A percentile compares a stretch with the other conserved stretches of the same genome.
Conservation (phyloP, 495 filamentous ascomycete genomes). For the Penicillium pulvis region DNA sequence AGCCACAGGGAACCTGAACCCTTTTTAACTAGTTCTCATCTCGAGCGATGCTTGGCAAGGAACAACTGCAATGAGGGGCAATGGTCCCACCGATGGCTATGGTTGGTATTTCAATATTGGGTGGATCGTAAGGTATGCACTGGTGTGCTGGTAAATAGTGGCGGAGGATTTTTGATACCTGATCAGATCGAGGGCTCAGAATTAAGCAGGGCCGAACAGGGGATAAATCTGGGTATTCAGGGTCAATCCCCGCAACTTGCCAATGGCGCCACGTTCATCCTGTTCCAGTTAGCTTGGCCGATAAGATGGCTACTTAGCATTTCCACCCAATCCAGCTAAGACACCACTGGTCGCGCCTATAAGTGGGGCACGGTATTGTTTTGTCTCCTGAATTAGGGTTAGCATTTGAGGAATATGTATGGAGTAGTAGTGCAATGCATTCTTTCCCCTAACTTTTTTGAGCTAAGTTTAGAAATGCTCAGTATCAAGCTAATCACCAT, state of each 20-base stretch:
- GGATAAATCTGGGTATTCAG: neutral
- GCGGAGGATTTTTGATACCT: neutral
- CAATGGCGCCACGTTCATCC: neutral
- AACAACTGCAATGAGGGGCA: neutral
- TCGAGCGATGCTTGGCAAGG: constrained; percentile 1
- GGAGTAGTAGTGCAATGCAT: neutral
- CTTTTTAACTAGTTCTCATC: neutral
- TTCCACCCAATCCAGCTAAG: neutral
- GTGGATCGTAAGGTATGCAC: too few species aligned
- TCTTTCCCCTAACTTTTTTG: too few species aligned
- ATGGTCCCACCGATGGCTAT: neutral
- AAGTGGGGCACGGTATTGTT: neutral
- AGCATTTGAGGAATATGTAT: neutral
- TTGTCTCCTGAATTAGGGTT: neutral
- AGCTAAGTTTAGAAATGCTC: too few species aligned
- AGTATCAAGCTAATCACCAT: too few species aligned
- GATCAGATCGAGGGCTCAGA: neutral
- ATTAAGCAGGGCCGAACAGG: neutral
- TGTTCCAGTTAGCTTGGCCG: neutral
- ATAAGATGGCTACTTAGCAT: neutral
- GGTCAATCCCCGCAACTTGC: neutral
- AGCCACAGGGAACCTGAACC: constrained; percentile 3
- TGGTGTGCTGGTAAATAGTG: neutral
- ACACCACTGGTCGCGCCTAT: neutral
- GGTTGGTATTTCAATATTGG: neutral